These are phyloP conservation scores for Colletotrichum paranaense DNA, from an alignment of 2,329 filamentous ascomycete species.

Conservation along the genomic window DNA sequence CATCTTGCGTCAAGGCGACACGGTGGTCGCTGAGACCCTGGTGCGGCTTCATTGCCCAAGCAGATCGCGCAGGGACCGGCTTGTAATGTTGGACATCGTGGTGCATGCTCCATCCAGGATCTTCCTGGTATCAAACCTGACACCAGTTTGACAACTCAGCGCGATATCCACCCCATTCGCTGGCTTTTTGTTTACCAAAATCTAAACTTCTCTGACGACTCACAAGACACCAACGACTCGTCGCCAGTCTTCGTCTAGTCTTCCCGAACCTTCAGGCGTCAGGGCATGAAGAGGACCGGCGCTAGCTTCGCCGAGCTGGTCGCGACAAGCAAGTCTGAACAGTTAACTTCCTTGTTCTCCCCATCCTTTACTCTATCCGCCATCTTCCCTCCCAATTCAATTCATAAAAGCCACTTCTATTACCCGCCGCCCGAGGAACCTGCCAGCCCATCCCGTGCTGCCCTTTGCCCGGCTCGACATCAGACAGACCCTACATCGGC, in stretches of 20 bases:
- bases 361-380: slow-evolving; percentile 30
- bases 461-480: slow-evolving; percentile 33
- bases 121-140: slow-evolving; percentile 52
- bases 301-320: slow-evolving; percentile 37
- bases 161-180: slow-evolving; percentile 44
- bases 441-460: slow-evolving; percentile 36
- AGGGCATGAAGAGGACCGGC: slow-evolving; percentile 35
- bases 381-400: slow-evolving; percentile 31
- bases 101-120: slow-evolving; percentile 52
- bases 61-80: slow-evolving; percentile 54
- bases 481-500: slow-evolving; percentile 35
- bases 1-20: slow-evolving; percentile 33
- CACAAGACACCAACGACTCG: slow-evolving; percentile 37
- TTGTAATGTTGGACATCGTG: slow-evolving; percentile 51
- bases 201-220: slow-evolving; percentile 36
- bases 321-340: slow-evolving; percentile 35
- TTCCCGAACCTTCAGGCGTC: slow-evolving; percentile 35
- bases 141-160: slow-evolving; percentile 50
- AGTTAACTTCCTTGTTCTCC: slow-evolving; percentile 35
- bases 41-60: slow-evolving; percentile 53
- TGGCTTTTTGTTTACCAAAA: slow-evolving; percentile 38
- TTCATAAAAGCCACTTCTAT: slow-evolving; percentile 36
- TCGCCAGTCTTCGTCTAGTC: slow-evolving; percentile 34
- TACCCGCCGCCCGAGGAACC: slow-evolving; percentile 27
- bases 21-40: slow-evolving; percentile 49